A percentile compares a stretch with the other conserved stretches of the same genome.
These are phyloP conservation scores for Xylariaceae sp. DNA, from an alignment of 2,329 filamentous ascomycete genomes.

Conservation along the genomic window DNA sequence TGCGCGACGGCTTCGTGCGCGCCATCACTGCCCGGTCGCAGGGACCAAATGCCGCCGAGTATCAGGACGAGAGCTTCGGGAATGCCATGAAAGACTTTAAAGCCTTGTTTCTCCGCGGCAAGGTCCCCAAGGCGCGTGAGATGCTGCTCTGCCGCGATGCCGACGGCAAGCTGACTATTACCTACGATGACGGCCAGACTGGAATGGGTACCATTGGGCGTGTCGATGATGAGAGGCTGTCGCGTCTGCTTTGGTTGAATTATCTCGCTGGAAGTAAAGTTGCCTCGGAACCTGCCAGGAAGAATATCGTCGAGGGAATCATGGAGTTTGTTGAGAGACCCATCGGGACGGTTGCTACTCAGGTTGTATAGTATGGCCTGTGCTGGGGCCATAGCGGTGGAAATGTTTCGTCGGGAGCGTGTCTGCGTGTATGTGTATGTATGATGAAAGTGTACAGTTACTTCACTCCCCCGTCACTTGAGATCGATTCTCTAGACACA, in stretches of 20 bases:
- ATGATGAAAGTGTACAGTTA: too few relatives aligned
- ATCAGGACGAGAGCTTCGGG: constrained; percentile 73
- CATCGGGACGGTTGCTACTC: constrained; percentile 78
- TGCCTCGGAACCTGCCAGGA: constrained; percentile 75
- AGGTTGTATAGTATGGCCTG: constrained; percentile 59
- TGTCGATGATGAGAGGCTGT: constrained; percentile 74
- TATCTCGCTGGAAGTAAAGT: constrained; percentile 86
- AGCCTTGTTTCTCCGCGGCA: constrained; percentile 72
- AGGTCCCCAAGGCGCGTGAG: constrained; percentile 75
- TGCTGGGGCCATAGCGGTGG: too few relatives aligned
- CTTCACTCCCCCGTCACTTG: too few relatives aligned
- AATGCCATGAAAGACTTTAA: constrained; percentile 74
- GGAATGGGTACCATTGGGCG: constrained; percentile 59
- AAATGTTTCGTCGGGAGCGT: too few relatives aligned
- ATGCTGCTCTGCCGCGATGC: constrained; percentile 67
- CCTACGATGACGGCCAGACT: constrained; percentile 56
- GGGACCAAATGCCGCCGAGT: constrained; percentile 46
- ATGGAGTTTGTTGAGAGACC: constrained; percentile 86
- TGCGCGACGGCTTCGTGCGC: constrained; percentile 87
- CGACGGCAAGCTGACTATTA: constrained; percentile 61
- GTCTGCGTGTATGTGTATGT: too few relatives aligned
- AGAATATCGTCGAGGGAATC: constrained; percentile 80
- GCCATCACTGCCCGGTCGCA: constrained; percentile 73
- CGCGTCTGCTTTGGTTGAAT: constrained; percentile 79
- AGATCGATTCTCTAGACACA: too few relatives aligned